These are phyloP conservation scores for Didymella pomorum DNA, from an alignment of 2,329 filamentous ascomycete genomes.

Conservation along the genomic window DNA sequence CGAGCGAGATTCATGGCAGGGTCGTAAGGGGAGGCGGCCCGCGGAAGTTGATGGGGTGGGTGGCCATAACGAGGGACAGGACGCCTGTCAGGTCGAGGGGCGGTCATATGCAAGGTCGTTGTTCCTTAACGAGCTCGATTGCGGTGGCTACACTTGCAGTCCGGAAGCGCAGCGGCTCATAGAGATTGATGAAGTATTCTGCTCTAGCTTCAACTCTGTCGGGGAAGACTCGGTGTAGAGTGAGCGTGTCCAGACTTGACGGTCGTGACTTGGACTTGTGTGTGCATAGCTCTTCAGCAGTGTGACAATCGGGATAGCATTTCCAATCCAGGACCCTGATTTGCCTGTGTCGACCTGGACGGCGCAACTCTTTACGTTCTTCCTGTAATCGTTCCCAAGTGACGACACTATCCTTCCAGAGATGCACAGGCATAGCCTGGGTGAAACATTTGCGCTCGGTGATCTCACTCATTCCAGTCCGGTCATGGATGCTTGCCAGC, in stretches of 20 bases:
- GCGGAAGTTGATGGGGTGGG: not conserved
- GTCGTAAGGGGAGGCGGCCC: not conserved
- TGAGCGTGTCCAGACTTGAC: not conserved
- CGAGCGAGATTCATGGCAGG: not conserved
- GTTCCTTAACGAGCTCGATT: not conserved
- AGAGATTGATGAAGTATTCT: not conserved
- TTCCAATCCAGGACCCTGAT: not conserved
- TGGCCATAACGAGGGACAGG: not conserved
- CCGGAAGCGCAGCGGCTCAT: not conserved
- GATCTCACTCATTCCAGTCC: conserved; percentile 10
- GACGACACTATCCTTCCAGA: not conserved
- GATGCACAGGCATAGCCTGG: not conserved
- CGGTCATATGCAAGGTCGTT: not conserved
- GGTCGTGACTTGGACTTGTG: not conserved
- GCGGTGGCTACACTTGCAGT: not conserved
- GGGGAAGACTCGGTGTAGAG: not conserved
- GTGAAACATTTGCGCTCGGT: not conserved
- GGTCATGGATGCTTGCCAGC: not conserved
- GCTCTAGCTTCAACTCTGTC: conserved; percentile 1
- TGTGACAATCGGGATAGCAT: not conserved
- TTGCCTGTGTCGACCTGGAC: not conserved
- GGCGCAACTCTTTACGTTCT: not conserved
- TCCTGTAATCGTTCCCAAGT: conserved; percentile 1
- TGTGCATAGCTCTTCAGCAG: not conserved
- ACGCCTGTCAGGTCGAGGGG: not conserved